Percentiles rank a stretch among this genome's conserved stretches.
phyloP scores from a whole-genome alignment of 73 alveolate species.

The Tetrahymena elliotti region DNA sequence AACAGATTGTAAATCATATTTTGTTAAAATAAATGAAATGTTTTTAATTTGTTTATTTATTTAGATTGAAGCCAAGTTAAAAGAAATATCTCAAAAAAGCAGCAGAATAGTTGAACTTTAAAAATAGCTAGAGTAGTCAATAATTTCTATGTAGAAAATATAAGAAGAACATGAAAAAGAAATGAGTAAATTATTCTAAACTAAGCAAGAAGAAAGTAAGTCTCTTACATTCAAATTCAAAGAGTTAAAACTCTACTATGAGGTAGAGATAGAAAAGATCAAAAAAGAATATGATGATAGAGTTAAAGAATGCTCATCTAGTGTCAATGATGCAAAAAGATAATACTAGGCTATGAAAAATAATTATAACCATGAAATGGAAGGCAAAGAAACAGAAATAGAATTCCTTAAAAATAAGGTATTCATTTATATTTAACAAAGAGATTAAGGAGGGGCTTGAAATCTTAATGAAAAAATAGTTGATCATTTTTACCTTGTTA shows the following conservation, averaged over 20 bases:
- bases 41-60: neutral
- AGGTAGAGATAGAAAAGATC: neutral
- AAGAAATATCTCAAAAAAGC: neutral
- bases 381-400: neutral
- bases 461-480: too few relatives aligned
- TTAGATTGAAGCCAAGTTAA: neutral
- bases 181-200: neutral
- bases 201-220: neutral
- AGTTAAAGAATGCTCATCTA: neutral
- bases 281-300: neutral
- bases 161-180: neutral
- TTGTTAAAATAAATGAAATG: neutral
- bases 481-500: too few relatives aligned
- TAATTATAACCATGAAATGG: neutral
- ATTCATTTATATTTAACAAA: too few relatives aligned
- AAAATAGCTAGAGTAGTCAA: neutral
- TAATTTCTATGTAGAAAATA: neutral
- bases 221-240: neutral
- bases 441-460: too few relatives aligned
- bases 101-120: neutral
- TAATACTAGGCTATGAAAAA: neutral
- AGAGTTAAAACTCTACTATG: neutral
- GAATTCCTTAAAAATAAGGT: neutral
- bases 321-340: neutral
- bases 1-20: neutral